Base-by-base conservation (phyloP, 1,284 basidiomycete genomes). In the Gymnopus androsaceus region DNA sequence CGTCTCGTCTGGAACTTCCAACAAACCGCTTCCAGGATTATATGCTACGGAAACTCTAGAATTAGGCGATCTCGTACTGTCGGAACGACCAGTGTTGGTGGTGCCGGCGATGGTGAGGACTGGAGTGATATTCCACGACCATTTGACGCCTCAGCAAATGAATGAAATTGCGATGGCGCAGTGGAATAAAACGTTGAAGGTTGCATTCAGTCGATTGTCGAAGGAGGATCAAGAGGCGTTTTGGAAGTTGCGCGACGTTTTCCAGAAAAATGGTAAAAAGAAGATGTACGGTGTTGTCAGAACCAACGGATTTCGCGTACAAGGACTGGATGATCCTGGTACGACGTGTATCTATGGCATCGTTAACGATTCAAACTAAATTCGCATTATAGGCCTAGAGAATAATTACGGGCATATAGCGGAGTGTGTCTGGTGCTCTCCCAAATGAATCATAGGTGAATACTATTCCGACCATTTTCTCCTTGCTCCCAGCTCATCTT, bases 21-120 rank as follows among this genome's bases (percentile, higher is more conserved):
- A 3, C 17, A 34, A 41, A 34, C 54, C 47, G 25, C 66, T 66
- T 8, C 15, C 64, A 0, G 70, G 71, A 1, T 55, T 69, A 34
- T 68, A 71, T 52, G 67, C 67, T 4, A 68, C 63, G 1, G 54
- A 59, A 5, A 58, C 65, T 34, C 57, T 73, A 36, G 55, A 65
- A 27, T 46, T 55, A 27, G 69, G 68, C 14, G 70, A 73, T 15
- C 60, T 71, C 15, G 68, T 73, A 44, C 51, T 72, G 36, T 59
- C 62, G 12, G 73, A 74, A 44, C 66, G 72, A 1, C 69, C 72
- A 1, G 55, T 73, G 23, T 38, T 72, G 7, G 58, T 73, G 14
- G 21, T 51, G 5, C 61, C 60, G 14, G 37, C 25, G 15, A n/a
- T 33, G 34, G 44, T 31, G 36, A 46, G 56, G 37, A n/a, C 27